Base-by-base conservation (phyloP, 2,329 filamentous ascomycete species). In the Cordyceps fumosorosea region DNA sequence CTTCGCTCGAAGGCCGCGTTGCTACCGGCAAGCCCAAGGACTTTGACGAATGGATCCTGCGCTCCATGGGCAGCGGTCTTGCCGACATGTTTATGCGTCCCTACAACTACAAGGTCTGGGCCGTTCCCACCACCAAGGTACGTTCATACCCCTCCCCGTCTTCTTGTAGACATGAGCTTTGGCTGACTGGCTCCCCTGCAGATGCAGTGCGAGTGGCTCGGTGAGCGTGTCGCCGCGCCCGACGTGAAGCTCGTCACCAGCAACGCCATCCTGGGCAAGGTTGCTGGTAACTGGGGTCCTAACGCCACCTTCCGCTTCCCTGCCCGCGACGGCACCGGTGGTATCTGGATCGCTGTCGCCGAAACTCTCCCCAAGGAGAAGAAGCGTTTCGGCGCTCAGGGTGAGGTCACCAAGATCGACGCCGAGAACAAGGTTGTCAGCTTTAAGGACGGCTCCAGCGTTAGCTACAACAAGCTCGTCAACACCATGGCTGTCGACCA, bases 71-170 rank as follows among this genome's bases (percentile, higher is more conserved):
- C 71, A 81, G 85, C 70, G 93, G 93, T 70, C 84, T 99, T 72
- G 93, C 93, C 68, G 87, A 99, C 76, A 84, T 93, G 70, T 99
- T 99, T 85, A 99, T 99, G 95, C 85, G 95, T 71, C 95, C 95
- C 60, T 99, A 99, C 85, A 99, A 99, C 86, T 99, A 89, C 88
- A 99, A 99, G 82, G 95, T 99, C 75, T 99, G 95, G 95, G 95
- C 95, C 66, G 93, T 98, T 70, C 95, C 95, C 64, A 97, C 93
- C 62, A 96, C 89, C 69, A 96, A 96, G 87, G 91, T 96, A 83
- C 71, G 82, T 66, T 22, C 14, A 37, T 10, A 22, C 20, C 24
- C n/a, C 20, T 7, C 32, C 16, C 11, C 12, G 2, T 45, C n/a
- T 11, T 5, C 12, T 14, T 32, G 8, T 8, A 22, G n/a, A 11